phyloP scores from a whole-genome alignment of 768 basidiomycete genomes.

The Galerina marginata region DNA sequence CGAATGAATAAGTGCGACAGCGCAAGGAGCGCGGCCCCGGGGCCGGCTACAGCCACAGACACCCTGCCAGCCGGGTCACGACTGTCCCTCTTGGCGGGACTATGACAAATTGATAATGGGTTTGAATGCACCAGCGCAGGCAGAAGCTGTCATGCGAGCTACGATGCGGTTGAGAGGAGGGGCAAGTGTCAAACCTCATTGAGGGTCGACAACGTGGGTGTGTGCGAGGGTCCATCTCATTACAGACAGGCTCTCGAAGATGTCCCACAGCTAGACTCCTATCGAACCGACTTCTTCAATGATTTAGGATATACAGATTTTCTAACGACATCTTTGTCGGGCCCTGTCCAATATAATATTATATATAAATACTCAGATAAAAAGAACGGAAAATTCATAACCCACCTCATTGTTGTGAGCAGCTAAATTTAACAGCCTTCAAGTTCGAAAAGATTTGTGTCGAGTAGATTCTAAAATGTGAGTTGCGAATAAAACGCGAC shows the following conservation, averaged over 20 bases:
- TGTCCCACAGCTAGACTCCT: too few species aligned
- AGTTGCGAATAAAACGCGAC: too few species aligned
- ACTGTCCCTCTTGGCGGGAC: constrained; percentile 29
- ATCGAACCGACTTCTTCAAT: too few species aligned
- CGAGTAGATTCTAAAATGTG: too few species aligned
- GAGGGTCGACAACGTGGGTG: constrained; percentile 49
- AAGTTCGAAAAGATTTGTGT: too few species aligned
- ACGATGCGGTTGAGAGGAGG: constrained; percentile 44
- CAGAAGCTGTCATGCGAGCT: constrained; percentile 18
- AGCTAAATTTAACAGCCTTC: too few species aligned
- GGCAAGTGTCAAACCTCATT: constrained; percentile 53
- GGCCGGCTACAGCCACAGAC: constrained; percentile 48
- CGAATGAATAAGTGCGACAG: constrained; percentile 44
- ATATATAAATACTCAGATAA: neutral
- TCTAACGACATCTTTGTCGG: neutral
- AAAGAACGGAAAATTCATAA: constrained; percentile 1
- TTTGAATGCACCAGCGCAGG: neutral
- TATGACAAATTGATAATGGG: neutral
- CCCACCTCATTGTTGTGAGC: too few species aligned
- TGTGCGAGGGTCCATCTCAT: too few species aligned
- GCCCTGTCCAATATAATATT: constrained; percentile 13
- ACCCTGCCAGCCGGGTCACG: constrained; percentile 41
- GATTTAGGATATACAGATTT: constrained; percentile 26
- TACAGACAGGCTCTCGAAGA: too few species aligned
- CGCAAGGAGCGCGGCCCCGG: constrained; percentile 43